These are phyloP conservation scores for Chlamydomonas asymmetrica DNA, from an alignment of 139 green algal genomes.

Conservation along the genomic window DNA sequence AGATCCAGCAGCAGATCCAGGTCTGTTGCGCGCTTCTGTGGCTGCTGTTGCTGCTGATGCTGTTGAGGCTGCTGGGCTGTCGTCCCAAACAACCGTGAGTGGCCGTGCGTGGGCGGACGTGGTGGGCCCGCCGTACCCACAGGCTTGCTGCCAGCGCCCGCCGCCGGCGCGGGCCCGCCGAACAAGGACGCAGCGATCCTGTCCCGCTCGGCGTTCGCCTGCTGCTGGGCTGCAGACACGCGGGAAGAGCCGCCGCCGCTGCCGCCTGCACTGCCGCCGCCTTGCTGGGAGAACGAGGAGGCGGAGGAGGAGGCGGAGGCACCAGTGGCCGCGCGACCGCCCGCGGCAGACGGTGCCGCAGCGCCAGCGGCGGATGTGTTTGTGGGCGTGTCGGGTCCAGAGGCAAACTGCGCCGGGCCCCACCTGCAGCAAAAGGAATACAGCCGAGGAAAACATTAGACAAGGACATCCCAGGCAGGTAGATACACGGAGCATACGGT, in stretches of 20 bases:
- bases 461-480: too few species aligned
- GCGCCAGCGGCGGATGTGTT: background rate
- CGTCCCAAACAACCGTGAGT: background rate
- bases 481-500: too few species aligned
- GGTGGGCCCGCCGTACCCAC: background rate
- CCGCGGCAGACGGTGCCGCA: background rate
- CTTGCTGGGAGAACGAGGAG: too few species aligned
- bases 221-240: background rate
- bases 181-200: slow-evolving; percentile 56
- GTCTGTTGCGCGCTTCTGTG: background rate
- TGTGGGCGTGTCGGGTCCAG: background rate
- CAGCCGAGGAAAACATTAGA: too few species aligned
- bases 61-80: background rate
- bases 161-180: slow-evolving; percentile 13
- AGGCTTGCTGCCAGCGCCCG: background rate
- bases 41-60: slow-evolving; percentile 17
- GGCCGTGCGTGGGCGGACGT: background rate
- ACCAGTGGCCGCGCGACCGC: too few species aligned
- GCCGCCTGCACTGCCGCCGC: background rate
- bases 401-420: slow-evolving; percentile 19
- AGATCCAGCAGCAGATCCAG: slow-evolving; percentile 45
- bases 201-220: slow-evolving; percentile 38
- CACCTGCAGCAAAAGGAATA: too few species aligned
- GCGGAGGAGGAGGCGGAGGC: too few species aligned
- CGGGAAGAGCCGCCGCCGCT: background rate